Percentiles rank a stretch among this genome's conserved stretches.
Evolutionary conservation across 768 basidiomycete genomes (phyloP).

Genomic region (Tulasnella sp.): DNA sequence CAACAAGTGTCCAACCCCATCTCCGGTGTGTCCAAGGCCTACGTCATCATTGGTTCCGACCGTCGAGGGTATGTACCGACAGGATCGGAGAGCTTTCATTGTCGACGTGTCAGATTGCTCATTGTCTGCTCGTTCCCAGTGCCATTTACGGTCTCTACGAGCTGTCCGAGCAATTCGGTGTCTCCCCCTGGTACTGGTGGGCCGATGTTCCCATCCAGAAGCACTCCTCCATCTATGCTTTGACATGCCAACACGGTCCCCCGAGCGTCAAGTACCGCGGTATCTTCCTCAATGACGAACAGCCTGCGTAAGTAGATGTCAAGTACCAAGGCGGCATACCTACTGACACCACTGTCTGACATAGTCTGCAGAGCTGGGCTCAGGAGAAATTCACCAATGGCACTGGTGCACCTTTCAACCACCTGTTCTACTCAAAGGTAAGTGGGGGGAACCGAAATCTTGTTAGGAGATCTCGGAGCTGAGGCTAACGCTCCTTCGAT

Average conservation of each 20-base stretch:
- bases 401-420: slow-evolving; percentile 62
- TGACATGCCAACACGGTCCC: slow-evolving; percentile 49
- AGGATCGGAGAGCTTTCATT: too few relatives aligned
- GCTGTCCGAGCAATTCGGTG: slow-evolving; percentile 53
- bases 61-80: slow-evolving; percentile 48
- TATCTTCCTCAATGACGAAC: slow-evolving; percentile 71
- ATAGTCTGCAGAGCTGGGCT: slow-evolving; percentile 60
- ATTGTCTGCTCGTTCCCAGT: neutral
- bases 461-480: neutral
- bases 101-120: neutral
- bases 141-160: slow-evolving; percentile 65
- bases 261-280: slow-evolving; percentile 70
- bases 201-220: slow-evolving; percentile 66
- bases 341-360: neutral
- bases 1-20: slow-evolving; percentile 54
- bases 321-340: neutral
- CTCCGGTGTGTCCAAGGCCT: slow-evolving; percentile 56
- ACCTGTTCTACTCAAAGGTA: slow-evolving; percentile 56
- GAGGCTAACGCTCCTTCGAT: neutral
- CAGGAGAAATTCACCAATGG: slow-evolving; percentile 64
- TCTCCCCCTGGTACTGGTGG: slow-evolving; percentile 53
- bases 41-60: slow-evolving; percentile 66
- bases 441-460: slow-evolving; percentile 32
- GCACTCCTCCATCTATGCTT: slow-evolving; percentile 48
- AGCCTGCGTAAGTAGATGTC: slow-evolving; percentile 46